Evolutionary conservation across 257 asterid species (phyloP), one percentile per base, ranked within the genome.

Genomic region (Jacaranda mimosifolia): DNA sequence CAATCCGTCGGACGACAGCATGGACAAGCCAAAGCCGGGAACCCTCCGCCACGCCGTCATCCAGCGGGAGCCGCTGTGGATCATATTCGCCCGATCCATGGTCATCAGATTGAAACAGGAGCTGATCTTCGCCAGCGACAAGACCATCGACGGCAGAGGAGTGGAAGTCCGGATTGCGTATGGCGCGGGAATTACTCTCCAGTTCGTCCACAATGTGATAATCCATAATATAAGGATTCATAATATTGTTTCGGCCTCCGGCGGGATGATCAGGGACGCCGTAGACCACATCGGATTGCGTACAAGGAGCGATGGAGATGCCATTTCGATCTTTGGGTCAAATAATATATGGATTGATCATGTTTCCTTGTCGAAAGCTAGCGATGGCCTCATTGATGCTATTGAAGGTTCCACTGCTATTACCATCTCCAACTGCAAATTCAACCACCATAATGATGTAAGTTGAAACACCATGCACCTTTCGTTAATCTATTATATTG

Each of bases 371-470:
- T 65, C 93, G 3, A 86, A 40, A 49, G 87, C 85, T 36, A 79
- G 72, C 0, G 98, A 93, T 57, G 98, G 98, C 1, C 97, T 91
- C 62, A 43, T 91, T 13, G 97, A 93, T 57, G 98, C 87, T 46
- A 85, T 93, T 57, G 85, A 84, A 84, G 98, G 89, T n/a, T 93
- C 98, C 63, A 93, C 97, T 0, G 98, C 98, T 9, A 72, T 93
- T 62, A 93, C 98, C 74, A 86, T 93, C 76, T 93, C 98, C 65
- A 91, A 91, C 85, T 90, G 97, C 91, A 91, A 94, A 78, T 94
- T 94, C 85, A 91, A 91, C 86, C 83, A 91, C 72, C 98, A 93
- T 43, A 86, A 93, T 60, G 87, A 85, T 52, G 97, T 90, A 86
- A 86, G 94, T 79, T 59, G 10, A n/a, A 17, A 26, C 4, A 17